Conservation (phyloP, 148 eudicot species). For the Camellia lanceoleosa region DNA sequence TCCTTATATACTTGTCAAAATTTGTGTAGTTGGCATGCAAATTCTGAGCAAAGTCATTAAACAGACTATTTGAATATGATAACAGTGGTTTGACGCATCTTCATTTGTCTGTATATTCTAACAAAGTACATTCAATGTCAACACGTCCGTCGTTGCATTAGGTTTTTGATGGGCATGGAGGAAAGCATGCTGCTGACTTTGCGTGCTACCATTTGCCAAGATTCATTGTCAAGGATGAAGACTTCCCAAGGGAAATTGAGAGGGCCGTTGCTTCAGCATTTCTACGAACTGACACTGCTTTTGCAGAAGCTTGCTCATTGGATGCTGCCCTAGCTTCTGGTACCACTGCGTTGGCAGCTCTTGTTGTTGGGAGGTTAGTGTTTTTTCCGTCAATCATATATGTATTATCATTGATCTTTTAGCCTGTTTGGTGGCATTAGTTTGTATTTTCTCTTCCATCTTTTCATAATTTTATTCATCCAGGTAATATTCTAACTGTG, state of each 20-base stretch:
- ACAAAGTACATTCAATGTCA: background rate
- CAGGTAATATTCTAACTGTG: too few species aligned
- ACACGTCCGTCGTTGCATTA: slow-evolving; percentile 15
- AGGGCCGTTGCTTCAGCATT: slow-evolving; percentile 78
- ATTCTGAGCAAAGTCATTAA: background rate
- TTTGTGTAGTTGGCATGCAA: background rate
- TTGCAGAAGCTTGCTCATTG: slow-evolving; percentile 81
- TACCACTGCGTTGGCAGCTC: slow-evolving; percentile 86
- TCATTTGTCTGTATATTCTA: background rate
- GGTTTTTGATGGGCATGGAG: slow-evolving; percentile 98
- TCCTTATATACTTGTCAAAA: background rate
- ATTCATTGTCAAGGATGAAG: slow-evolving; percentile 62
- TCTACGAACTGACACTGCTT: slow-evolving; percentile 75
- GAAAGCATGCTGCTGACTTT: slow-evolving; percentile 96
- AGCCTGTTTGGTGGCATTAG: background rate
- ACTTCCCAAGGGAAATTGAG: slow-evolving; percentile 70
- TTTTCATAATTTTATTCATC: too few species aligned
- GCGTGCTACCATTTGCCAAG: slow-evolving; percentile 80
- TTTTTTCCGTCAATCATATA: slow-evolving; percentile 8
- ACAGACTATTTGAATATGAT: background rate
- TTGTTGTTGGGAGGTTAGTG: slow-evolving; percentile 79
- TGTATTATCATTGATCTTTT: background rate
- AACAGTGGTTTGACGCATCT: background rate
- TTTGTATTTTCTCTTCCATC: too few species aligned
- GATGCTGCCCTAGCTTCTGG: slow-evolving; percentile 89